Evolutionary conservation across 768 basidiomycete species (phyloP).

Genomic region (Inosperma sp.): DNA sequence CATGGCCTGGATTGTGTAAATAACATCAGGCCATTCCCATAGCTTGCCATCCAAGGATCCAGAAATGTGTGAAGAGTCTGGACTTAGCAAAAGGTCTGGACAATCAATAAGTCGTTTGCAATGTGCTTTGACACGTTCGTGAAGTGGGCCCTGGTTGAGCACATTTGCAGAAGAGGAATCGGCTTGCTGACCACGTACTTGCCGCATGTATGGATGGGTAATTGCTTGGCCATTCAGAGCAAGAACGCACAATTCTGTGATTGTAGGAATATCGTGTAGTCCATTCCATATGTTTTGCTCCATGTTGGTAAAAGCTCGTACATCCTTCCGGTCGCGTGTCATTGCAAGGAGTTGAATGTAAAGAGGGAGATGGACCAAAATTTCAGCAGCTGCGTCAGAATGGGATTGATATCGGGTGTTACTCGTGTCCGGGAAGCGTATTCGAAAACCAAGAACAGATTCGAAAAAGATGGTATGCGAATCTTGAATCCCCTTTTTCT

Average conservation of each 20-base stretch:
- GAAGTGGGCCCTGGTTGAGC: constrained; percentile 24
- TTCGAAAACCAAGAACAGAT: constrained; percentile 11
- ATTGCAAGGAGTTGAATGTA: constrained; percentile 14
- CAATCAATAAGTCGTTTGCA: constrained; percentile 17
- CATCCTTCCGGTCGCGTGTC: background rate
- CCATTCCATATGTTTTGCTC: constrained; percentile 1
- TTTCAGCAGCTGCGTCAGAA: constrained; percentile 19
- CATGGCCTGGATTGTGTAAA: constrained; percentile 16
- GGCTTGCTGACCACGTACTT: background rate
- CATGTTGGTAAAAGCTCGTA: background rate
- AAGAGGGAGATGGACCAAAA: constrained; percentile 18
- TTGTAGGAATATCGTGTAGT: constrained; percentile 2
- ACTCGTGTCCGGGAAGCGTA: constrained; percentile 32
- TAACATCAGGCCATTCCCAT: constrained; percentile 21
- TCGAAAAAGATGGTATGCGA: constrained; percentile 18
- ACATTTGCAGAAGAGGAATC: constrained; percentile 17
- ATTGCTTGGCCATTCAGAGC: background rate
- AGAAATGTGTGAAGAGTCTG: constrained; percentile 13
- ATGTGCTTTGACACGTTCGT: constrained; percentile 13
- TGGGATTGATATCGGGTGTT: constrained; percentile 31
- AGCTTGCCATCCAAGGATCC: constrained; percentile 23
- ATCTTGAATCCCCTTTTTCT: constrained; percentile 35
- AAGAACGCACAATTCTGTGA: background rate
- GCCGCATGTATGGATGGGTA: background rate
- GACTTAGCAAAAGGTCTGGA: constrained; percentile 17